phyloP scores from a whole-genome alignment of 257 asterid genomes.

The Solanum habrochaites region DNA sequence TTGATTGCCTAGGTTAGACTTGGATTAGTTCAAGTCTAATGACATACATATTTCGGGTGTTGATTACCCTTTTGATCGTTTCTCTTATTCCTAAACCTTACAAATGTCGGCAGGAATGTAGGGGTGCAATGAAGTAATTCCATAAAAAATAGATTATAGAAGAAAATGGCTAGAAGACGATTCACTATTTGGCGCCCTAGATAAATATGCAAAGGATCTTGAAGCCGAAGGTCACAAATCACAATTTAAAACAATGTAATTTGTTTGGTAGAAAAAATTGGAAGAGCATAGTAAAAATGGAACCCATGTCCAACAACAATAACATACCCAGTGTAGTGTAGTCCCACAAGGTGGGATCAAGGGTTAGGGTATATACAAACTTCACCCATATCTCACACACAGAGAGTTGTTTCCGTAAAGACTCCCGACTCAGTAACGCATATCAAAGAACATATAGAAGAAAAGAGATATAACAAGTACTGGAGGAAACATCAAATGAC shows the following conservation, averaged over 20 bases:
- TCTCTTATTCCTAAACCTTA: background rate
- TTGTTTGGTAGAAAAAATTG: background rate
- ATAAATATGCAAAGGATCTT: background rate
- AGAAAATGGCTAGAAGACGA: background rate
- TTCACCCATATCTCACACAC: background rate
- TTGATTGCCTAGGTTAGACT: background rate
- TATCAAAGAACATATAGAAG: background rate
- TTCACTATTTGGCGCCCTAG: background rate
- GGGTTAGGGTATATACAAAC: background rate
- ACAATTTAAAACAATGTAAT: background rate
- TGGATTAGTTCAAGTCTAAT: background rate
- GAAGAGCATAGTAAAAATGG: background rate
- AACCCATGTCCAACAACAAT: background rate
- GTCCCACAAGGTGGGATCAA: background rate
- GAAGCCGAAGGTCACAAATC: background rate
- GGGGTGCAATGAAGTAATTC: background rate
- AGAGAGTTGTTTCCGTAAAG: background rate
- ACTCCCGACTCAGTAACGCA: background rate
- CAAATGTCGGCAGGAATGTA: background rate
- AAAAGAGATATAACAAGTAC: background rate
- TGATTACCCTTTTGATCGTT: background rate
- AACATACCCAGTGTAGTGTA: background rate
- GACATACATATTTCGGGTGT: background rate
- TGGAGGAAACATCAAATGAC: background rate
- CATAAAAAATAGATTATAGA: background rate